Evolutionary conservation across 345 rosid species (phyloP).

Genomic region (Bruguiera gymnorhiza): DNA sequence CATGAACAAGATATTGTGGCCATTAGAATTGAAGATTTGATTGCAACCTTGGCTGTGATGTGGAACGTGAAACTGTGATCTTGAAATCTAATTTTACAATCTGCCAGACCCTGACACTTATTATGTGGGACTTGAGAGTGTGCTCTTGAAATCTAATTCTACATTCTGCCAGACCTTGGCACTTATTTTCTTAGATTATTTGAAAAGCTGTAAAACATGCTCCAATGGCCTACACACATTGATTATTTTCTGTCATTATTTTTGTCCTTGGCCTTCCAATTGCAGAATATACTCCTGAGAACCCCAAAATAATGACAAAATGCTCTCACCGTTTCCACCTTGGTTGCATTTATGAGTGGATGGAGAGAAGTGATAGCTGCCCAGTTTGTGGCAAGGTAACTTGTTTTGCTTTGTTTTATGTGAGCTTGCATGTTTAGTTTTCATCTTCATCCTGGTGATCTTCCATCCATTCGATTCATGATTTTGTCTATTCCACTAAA

Average conservation of each 20-base stretch:
- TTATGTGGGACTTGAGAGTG: background rate
- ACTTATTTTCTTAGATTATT: slow-evolving; percentile 1
- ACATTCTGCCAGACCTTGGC: background rate
- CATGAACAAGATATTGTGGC: no score
- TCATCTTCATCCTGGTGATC: background rate
- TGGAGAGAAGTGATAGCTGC: slow-evolving; percentile 98
- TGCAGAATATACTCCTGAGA: slow-evolving; percentile 92
- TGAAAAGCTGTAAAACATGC: slow-evolving; percentile 6
- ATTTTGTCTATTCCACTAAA: background rate
- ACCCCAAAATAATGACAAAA: slow-evolving; percentile 85
- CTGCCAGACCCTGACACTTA: slow-evolving; percentile 6
- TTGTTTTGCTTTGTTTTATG: slow-evolving; percentile 5
- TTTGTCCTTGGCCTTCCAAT: background rate
- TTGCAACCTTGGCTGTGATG: background rate
- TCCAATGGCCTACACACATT: background rate
- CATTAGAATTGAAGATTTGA: no score
- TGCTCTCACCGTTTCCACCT: slow-evolving; percentile 98
- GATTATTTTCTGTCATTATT: background rate
- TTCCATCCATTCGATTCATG: no score
- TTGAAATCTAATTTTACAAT: background rate
- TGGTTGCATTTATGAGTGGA: slow-evolving; percentile 99
- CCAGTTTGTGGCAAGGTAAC: slow-evolving; percentile 97
- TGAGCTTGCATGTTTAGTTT: slow-evolving; percentile 1
- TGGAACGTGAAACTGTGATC: background rate
- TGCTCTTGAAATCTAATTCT: background rate